Conservation (phyloP, 1,284 basidiomycete genomes). For the Cryptococcus wingfieldii region DNA sequence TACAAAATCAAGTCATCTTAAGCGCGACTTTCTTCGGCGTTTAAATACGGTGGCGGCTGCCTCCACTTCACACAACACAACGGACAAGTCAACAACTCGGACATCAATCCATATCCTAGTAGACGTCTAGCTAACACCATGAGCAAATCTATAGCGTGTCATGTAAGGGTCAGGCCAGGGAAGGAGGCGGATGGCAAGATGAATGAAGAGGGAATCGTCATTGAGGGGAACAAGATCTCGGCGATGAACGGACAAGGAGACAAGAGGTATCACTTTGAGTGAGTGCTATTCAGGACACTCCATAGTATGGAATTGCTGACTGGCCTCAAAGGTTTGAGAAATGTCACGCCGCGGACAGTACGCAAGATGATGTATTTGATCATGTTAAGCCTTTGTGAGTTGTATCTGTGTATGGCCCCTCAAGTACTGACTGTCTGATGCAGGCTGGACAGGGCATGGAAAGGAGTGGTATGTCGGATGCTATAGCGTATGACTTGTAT, state of each 20-base stretch:
- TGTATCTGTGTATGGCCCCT: background rate
- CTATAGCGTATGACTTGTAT: too few relatives aligned
- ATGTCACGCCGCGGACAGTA: conserved; percentile 18
- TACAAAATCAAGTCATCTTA: background rate
- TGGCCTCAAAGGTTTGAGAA: conserved; percentile 15
- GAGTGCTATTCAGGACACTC: background rate
- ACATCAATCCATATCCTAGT: background rate
- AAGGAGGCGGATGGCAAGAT: conserved; percentile 9
- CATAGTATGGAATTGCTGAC: background rate
- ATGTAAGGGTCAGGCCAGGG: conserved; percentile 22
- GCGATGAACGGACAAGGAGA: conserved; percentile 9
- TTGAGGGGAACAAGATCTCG: conserved; percentile 13
- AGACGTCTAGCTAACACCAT: background rate
- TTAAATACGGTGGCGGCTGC: background rate
- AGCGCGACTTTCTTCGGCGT: conserved; percentile 6
- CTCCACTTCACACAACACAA: background rate
- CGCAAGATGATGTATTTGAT: conserved; percentile 28
- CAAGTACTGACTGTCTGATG: background rate
- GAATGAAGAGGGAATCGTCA: conserved; percentile 11
- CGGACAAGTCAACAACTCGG: background rate
- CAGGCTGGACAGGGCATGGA: conserved; percentile 23
- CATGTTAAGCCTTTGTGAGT: conserved; percentile 26
- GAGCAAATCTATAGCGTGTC: conserved; percentile 12
- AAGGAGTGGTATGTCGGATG: conserved; percentile 21
- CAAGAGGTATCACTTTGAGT: conserved; percentile 17